Evolutionary conservation across 148 eudicot genomes (phyloP).

Genomic region (Agrostemma githago): DNA sequence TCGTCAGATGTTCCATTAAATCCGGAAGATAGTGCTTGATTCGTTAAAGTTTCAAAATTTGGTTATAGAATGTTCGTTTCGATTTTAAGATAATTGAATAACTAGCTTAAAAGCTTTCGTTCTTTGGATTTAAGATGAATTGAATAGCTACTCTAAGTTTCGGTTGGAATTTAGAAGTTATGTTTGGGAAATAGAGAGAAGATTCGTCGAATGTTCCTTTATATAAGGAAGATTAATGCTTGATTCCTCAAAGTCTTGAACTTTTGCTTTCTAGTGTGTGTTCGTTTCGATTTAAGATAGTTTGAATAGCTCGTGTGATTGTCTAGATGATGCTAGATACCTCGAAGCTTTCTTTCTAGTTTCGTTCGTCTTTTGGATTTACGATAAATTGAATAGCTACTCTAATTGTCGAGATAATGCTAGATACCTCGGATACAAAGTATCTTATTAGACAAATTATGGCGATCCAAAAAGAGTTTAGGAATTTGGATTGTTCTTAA

Average conservation of each 20-base stretch:
- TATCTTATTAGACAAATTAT: not conserved
- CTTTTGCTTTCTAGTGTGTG: not conserved
- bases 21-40: not conserved
- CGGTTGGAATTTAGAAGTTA: too few relatives aligned
- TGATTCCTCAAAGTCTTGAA: not conserved
- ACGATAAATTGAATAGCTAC: not conserved
- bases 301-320: not conserved
- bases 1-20: not conserved
- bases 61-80: too few relatives aligned
- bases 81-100: too few relatives aligned
- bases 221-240: not conserved
- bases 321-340: not conserved
- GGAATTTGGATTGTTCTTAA: not conserved
- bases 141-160: not conserved
- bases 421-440: not conserved
- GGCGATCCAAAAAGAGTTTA: not conserved
- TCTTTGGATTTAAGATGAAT: too few relatives aligned
- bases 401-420: not conserved
- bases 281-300: not conserved
- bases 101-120: too few relatives aligned
- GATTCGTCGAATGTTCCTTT: not conserved
- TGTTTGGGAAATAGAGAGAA: not conserved
- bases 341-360: not conserved
- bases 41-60: not conserved
- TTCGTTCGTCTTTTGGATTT: not conserved